Base-by-base conservation (phyloP, 2,329 filamentous ascomycete genomes). In the Leptographium lundbergii region DNA sequence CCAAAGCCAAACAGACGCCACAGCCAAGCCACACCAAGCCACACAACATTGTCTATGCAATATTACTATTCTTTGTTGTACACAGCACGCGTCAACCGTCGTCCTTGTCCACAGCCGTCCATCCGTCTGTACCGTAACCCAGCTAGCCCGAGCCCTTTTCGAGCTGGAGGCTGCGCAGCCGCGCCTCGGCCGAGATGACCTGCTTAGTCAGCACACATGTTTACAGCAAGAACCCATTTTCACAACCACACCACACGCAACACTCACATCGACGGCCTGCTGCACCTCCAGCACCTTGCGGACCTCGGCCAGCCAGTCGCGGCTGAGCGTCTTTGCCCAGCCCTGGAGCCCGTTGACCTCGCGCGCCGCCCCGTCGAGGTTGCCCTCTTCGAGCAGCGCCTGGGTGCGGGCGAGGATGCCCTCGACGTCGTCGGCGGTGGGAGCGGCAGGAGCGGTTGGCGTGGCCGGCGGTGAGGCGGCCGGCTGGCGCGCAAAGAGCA, bases 401-500 rank as follows among this genome's bases (percentile, higher is more conserved):
- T 99, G 91, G 1, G 94, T 92, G 63, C 94, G 81, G 3, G 89
- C 88, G 54, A 99, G 81, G 61, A 97, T 86, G 68, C 91, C 95
- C 79, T 99, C 94, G 25, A 97, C 92, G 68, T 97, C 92, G 34
- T n/a, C 36, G 17, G 39, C 34, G 50, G 36, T 14, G 36, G 36
- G 2, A 13, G 14, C 17, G 14, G 3, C 14, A 7, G 34, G 6
- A 9, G 34, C 34, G 9, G 10, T n/a, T 56, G 22, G 27, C 39
- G 13, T 45, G 29, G 19, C 32, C 36, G 11, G 11, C 51, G 24
- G 92, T 27, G 84, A 84, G 0, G 90, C 87, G 54, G 94, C 78
- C 11, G 88, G 89, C 68, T 88, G 85, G 81, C 97, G 97, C 79
- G 90, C 91, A 82, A 99, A 97, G 76, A 97, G 84, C 57, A 97